phyloP scores from a whole-genome alignment of 1,139 yeast genomes.

The Blastobotrys ciferrii region DNA sequence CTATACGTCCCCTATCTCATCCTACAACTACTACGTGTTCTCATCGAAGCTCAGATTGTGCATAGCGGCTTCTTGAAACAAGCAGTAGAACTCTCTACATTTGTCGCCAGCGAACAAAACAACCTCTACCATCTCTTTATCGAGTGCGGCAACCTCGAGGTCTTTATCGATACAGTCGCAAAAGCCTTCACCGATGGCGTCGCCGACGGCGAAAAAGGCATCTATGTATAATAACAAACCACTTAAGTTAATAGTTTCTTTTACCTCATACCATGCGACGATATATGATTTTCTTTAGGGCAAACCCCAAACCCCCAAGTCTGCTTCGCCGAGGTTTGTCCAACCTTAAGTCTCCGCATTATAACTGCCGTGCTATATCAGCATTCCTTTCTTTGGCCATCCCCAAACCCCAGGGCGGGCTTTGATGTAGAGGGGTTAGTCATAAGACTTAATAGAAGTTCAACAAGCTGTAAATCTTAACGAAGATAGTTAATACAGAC shows the following conservation, averaged over 20 bases:
- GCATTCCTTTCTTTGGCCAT: too few species aligned
- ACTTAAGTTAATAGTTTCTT: not conserved
- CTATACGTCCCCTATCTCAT: slow-evolving; percentile 73
- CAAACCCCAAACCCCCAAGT: too few species aligned
- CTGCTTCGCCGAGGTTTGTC: too few species aligned
- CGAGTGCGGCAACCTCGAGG: slow-evolving; percentile 58
- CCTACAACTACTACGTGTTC: slow-evolving; percentile 58
- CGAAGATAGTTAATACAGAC: too few species aligned
- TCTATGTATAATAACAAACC: slow-evolving; percentile 20
- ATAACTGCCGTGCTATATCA: too few species aligned
- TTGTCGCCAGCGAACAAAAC: slow-evolving; percentile 51
- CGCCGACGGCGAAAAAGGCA: slow-evolving; percentile 31
- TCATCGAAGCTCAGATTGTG: slow-evolving; percentile 40
- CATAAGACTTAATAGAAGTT: too few species aligned
- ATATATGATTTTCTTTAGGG: too few species aligned
- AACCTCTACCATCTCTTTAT: slow-evolving; percentile 55
- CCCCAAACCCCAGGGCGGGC: too few species aligned
- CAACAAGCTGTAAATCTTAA: too few species aligned
- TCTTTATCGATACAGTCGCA: slow-evolving; percentile 60
- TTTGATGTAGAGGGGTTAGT: too few species aligned
- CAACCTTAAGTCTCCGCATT: too few species aligned
- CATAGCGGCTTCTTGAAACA: slow-evolving; percentile 43
- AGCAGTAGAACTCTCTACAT: slow-evolving; percentile 57
- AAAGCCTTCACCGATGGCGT: slow-evolving; percentile 52
- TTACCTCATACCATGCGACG: too few species aligned